Conservation (phyloP, 306 rosid species). For the Gastrolobium bilobum region DNA sequence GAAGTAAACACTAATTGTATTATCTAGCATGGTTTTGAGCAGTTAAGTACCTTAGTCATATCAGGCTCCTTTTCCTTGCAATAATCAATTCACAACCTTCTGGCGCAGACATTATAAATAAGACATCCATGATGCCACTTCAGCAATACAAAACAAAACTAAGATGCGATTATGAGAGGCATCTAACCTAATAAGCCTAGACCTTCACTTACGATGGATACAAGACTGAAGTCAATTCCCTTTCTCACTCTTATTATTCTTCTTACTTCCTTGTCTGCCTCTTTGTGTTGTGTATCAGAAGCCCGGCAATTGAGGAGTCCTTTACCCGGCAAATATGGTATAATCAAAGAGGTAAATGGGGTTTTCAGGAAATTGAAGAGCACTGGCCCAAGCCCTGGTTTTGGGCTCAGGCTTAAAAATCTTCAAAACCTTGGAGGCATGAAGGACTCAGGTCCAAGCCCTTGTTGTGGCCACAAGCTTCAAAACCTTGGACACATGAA, state of each 20-base stretch:
- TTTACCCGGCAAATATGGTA: not conserved
- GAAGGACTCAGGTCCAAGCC: constrained; percentile 51
- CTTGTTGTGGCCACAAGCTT: constrained; percentile 44
- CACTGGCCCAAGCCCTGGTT: constrained; percentile 44
- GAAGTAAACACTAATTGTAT: too few relatives aligned
- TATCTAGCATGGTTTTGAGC: too few relatives aligned
- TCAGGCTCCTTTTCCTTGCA: not conserved
- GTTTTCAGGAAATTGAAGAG: constrained; percentile 9
- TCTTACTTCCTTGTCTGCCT: constrained; percentile 21
- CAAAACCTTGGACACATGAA: not conserved
- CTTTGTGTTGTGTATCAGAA: constrained; percentile 25
- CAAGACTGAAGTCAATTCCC: constrained; percentile 30
- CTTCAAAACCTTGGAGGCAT: not conserved
- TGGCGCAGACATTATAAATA: constrained; percentile 46
- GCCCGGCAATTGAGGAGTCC: constrained; percentile 41
- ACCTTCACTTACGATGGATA: constrained; percentile 43
- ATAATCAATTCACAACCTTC: not conserved
- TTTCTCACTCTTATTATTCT: constrained; percentile 25
- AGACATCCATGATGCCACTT: constrained; percentile 12
- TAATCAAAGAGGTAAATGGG: not conserved
- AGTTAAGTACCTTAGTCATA: too few relatives aligned
- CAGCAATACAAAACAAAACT: constrained; percentile 4
- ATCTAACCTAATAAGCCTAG: not conserved
- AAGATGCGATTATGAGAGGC: not conserved
- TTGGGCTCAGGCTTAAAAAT: constrained; percentile 32